A percentile compares a stretch with the other conserved stretches of the same genome.
Conservation (phyloP, 352 stramenopile genomes). For the Pythium biforme region DNA sequence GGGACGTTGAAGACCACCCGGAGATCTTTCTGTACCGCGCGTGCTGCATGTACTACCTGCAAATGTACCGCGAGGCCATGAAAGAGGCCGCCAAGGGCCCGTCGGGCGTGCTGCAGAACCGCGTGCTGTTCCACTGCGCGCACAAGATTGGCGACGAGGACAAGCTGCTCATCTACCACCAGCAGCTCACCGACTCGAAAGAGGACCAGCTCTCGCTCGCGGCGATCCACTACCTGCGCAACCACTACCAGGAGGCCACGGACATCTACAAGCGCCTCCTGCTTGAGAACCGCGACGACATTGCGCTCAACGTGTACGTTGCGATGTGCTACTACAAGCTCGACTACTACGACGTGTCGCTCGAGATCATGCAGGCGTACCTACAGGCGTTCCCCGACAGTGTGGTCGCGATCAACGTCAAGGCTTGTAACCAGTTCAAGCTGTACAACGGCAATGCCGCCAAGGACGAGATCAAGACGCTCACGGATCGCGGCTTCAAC, state of each 20-base stretch:
- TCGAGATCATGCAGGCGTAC: constrained; percentile 97
- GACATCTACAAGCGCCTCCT: constrained; percentile 97
- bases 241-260: constrained; percentile 93
- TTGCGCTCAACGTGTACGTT: constrained; percentile 97
- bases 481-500: constrained; percentile 89
- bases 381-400: constrained; percentile 90
- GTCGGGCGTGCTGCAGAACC: constrained; percentile 81
- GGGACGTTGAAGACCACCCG: constrained; percentile 53
- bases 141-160: constrained; percentile 93
- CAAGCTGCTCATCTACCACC: constrained; percentile 94
- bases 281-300: constrained; percentile 94
- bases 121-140: constrained; percentile 94
- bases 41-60: constrained; percentile 93
- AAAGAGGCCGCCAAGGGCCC: constrained; percentile 71
- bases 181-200: constrained; percentile 90
- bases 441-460: constrained; percentile 96
- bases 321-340: constrained; percentile 99
- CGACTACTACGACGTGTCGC: constrained; percentile 96
- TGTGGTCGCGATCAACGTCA: constrained; percentile 94
- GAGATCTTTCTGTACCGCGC: constrained; percentile 89
- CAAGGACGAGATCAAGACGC: constrained; percentile 92
- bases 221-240: constrained; percentile 94
- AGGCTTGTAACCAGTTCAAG: constrained; percentile 97
- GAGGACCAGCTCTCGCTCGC: constrained; percentile 96
- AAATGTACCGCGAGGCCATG: constrained; percentile 89